Percentiles rank a stretch among this genome's conserved stretches.
Conservation (phyloP, 1,284 basidiomycete species). For the Malassezia sympodialis region DNA sequence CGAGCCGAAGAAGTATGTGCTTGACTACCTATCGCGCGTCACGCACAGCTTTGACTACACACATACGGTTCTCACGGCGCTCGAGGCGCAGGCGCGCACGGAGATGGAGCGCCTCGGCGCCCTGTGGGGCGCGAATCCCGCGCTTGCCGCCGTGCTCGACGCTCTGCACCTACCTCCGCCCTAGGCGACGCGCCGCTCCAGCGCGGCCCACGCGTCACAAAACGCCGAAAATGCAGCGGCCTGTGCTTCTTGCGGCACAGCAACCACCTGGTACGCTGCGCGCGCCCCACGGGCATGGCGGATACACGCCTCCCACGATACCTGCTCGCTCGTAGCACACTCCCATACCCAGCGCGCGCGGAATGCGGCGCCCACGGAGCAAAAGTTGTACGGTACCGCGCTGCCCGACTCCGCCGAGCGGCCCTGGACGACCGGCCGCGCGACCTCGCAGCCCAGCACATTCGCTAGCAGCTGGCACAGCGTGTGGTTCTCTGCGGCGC, state of each 20-base stretch:
- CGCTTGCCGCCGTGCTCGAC: conserved; percentile 26
- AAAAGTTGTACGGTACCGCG: conserved; percentile 35
- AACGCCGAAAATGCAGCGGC: conserved; percentile 2
- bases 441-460: conserved; percentile 55
- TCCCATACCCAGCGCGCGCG: conserved; percentile 41
- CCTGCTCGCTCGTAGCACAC: conserved; percentile 3
- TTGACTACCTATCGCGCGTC: conserved; percentile 37
- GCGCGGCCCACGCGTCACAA: conserved; percentile 2
- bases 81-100: conserved; percentile 25
- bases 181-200: conserved; percentile 2
- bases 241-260: not conserved
- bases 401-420: conserved; percentile 10
- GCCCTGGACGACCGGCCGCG: conserved; percentile 25
- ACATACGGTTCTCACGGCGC: conserved; percentile 26
- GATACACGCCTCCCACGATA: conserved; percentile 9
- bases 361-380: conserved; percentile 42
- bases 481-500: conserved; percentile 63
- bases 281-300: not conserved
- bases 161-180: conserved; percentile 14
- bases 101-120: conserved; percentile 28
- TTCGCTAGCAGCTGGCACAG: conserved; percentile 69
- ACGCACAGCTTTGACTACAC: conserved; percentile 42
- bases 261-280: conserved; percentile 5
- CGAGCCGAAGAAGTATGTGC: conserved; percentile 39
- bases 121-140: conserved; percentile 19